Base-by-base conservation (phyloP, 129 eudicot species). In the Flaveria trinervia region DNA sequence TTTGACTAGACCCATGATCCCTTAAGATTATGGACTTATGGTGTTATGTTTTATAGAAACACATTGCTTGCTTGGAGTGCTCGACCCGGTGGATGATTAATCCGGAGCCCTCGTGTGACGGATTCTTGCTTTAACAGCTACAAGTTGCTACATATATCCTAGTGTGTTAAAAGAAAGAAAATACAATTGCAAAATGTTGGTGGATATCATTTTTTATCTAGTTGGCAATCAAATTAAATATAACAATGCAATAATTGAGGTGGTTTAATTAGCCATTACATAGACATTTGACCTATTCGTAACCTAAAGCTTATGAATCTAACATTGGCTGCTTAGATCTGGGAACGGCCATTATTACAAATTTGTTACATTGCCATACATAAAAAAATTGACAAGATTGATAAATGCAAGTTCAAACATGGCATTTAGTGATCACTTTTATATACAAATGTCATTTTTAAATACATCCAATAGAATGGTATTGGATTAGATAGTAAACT, bases 181-280 rank as follows among this genome's bases (percentile, higher is more conserved):
- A 8, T 5, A 1, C 13, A 49, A 22, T 9, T 22, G 20, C 13
- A 57, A 22, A 56, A 22, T 56, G 30, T 1, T 56, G 10, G 14
- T 56, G 16, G 15, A 20, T 20, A 18, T 56, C 15, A 2, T 12
- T 48, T 9, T 73, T 45, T 9, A 48, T 48, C 43, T 25, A 14
- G 69, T 43, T 59, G 69, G 28, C 69, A 57, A 20, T 12, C 68
- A 73, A 36, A 18, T 20, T n/a, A n/a, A 56, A 39, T 14, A 5
- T 18, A 73, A 39, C 18, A 36, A 56, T n/a, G n/a, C 56, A 15
- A 72, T 73, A 68, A 56, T 73, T 56, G 55, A 36, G 44, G 66
- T 55, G 20, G 41, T 56, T 36, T 73, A 41, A 23, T 41, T 8
- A 12, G 67, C 14, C 77, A 73, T 20, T 56, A 60, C 22, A 3